These are phyloP conservation scores for Beauveria pseudobassiana DNA, from an alignment of 2,329 filamentous ascomycete species.

Conservation along the genomic window DNA sequence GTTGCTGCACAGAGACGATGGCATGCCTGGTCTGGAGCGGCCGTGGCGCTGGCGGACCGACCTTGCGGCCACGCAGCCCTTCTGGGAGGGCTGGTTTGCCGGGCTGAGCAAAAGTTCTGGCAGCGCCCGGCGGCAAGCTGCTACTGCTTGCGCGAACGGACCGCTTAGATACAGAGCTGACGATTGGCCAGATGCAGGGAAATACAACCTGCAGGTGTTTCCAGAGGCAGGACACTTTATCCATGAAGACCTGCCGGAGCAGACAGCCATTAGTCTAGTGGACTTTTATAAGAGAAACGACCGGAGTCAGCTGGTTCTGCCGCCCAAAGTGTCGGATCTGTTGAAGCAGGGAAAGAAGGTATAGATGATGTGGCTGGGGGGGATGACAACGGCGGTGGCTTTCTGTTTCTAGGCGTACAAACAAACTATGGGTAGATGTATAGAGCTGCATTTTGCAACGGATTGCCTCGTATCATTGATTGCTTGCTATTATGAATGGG, in stretches of 20 bases:
- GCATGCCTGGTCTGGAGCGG: constrained; percentile 26
- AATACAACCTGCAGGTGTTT: constrained; percentile 92
- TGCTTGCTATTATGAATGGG: no score
- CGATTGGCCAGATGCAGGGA: constrained; percentile 96
- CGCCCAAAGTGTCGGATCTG: constrained; percentile 82
- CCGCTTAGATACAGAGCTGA: constrained; percentile 81
- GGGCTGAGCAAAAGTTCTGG: constrained; percentile 88
- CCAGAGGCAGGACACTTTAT: constrained; percentile 95
- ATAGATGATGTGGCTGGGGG: constrained; percentile 18
- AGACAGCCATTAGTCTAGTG: constrained; percentile 74
- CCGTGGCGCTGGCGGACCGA: constrained; percentile 84
- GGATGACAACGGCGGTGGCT: no score
- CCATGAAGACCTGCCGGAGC: constrained; percentile 89
- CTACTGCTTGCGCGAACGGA: constrained; percentile 84
- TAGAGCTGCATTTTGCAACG: no score
- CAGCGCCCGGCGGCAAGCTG: constrained; percentile 73
- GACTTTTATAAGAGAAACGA: constrained; percentile 94
- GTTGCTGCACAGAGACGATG: background rate
- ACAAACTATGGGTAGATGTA: no score
- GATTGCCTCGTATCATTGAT: no score
- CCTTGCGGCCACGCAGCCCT: constrained; percentile 73
- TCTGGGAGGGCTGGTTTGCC: constrained; percentile 91
- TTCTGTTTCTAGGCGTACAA: no score
- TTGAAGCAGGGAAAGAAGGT: constrained; percentile 55
- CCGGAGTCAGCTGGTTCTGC: constrained; percentile 72